Percentiles rank a stretch among this genome's conserved stretches.
These are phyloP conservation scores for Pichia sp. DNA, from an alignment of 1,139 yeast species.

Conservation along the genomic window DNA sequence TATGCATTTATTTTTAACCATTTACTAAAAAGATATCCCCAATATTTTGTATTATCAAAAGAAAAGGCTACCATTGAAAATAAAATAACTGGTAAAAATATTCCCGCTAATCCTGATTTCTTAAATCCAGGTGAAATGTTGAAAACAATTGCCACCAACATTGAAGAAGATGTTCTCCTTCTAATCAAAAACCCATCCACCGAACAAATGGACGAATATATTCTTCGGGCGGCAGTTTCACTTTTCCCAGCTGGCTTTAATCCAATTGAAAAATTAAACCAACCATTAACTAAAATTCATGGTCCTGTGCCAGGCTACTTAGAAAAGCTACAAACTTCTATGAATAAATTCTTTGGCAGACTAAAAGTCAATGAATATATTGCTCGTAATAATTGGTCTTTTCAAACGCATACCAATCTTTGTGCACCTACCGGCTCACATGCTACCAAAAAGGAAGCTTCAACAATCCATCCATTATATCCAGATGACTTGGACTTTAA, in stretches of 20 bases:
- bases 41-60: slow-evolving; percentile 28
- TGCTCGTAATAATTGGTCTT: slow-evolving; percentile 55
- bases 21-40: slow-evolving; percentile 53
- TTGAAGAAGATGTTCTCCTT: slow-evolving; percentile 66
- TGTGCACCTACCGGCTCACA: slow-evolving; percentile 41
- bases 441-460: slow-evolving; percentile 17
- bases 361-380: slow-evolving; percentile 47
- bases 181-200: slow-evolving; percentile 44
- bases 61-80: slow-evolving; percentile 32
- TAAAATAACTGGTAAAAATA: slow-evolving; percentile 35
- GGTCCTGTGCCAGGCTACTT: slow-evolving; percentile 60
- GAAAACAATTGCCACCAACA: slow-evolving; percentile 38
- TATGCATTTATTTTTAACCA: slow-evolving; percentile 45
- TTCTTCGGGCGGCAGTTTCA: slow-evolving; percentile 56
- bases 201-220: slow-evolving; percentile 46
- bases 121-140: slow-evolving; percentile 34
- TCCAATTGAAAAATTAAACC: slow-evolving; percentile 50
- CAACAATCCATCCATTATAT: slow-evolving; percentile 32
- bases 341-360: slow-evolving; percentile 56
- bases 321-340: slow-evolving; percentile 46
- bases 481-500: slow-evolving; percentile 47
- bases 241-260: slow-evolving; percentile 75
- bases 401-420: slow-evolving; percentile 48
- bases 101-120: slow-evolving; percentile 31
- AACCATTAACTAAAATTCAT: slow-evolving; percentile 49